Conservation (phyloP, 2,329 filamentous ascomycete species). For the Ophiostoma quercus region DNA sequence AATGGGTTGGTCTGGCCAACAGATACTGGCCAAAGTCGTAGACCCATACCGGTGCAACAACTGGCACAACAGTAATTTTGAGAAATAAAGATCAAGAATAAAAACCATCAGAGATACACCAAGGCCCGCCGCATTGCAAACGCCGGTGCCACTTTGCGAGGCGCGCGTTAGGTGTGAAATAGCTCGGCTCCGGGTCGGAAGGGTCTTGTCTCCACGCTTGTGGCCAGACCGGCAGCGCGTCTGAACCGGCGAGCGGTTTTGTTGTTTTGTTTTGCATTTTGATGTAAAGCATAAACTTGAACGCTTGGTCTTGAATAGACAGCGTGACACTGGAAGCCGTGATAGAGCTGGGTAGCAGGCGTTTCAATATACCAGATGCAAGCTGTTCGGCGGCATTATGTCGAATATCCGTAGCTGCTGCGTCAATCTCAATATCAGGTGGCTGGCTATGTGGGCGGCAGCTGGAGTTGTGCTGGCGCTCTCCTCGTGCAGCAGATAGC, state of each 20-base stretch:
- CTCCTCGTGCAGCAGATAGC: not conserved
- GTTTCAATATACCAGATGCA: not conserved
- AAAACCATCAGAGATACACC: not conserved
- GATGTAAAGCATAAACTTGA: not conserved
- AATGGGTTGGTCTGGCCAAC: not conserved
- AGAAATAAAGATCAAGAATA: not conserved
- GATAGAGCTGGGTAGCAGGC: not conserved
- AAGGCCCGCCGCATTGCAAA: not conserved
- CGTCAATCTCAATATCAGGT: not conserved
- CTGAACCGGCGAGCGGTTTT: not conserved
- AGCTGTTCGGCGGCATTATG: not conserved
- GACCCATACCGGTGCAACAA: not conserved
- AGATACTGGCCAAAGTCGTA: not conserved
- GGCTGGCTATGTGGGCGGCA: constrained; percentile 11
- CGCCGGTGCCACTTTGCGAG: constrained; percentile 17
- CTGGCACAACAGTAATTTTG: not conserved
- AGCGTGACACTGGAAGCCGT: not conserved
- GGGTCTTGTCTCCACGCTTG: constrained; percentile 12
- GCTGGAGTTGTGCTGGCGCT: not conserved
- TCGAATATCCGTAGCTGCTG: not conserved
- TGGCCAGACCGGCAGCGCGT: constrained; percentile 12
- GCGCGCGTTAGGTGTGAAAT: not conserved
- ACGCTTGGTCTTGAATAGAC: not conserved
- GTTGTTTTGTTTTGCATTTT: not conserved
- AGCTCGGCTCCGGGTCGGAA: constrained; percentile 21